Conservation (phyloP, 495 filamentous ascomycete genomes). For the Podospora didyma region DNA sequence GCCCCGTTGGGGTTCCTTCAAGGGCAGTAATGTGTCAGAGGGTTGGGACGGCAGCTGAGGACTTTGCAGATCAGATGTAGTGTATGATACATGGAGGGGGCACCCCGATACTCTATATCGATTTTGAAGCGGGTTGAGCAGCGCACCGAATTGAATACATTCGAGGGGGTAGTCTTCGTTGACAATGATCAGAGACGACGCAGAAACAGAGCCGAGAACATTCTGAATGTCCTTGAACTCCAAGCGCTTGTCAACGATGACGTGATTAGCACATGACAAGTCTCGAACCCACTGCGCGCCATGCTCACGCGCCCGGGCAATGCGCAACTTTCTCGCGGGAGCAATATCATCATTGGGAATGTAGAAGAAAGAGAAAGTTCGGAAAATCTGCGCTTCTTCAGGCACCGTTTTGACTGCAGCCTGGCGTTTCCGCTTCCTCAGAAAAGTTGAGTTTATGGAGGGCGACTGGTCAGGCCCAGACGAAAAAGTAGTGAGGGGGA, state of each 20-base stretch:
- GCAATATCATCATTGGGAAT: slow-evolving; percentile 75
- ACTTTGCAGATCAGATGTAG: slow-evolving; percentile 20
- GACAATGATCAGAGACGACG: slow-evolving; percentile 50
- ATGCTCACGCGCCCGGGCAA: slow-evolving; percentile 69
- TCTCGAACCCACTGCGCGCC: slow-evolving; percentile 55
- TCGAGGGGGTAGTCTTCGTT: slow-evolving; percentile 78
- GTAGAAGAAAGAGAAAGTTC: slow-evolving; percentile 66
- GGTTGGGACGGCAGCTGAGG: slow-evolving; percentile 6
- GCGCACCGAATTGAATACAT: slow-evolving; percentile 58
- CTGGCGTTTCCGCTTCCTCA: slow-evolving; percentile 50
- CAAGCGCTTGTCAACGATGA: slow-evolving; percentile 73
- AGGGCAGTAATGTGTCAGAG: slow-evolving; percentile 22
- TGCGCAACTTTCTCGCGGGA: slow-evolving; percentile 61
- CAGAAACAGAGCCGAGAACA: slow-evolving; percentile 51
- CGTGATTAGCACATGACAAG: slow-evolving; percentile 54
- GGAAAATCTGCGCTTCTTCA: slow-evolving; percentile 62
- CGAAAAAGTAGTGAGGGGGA: slow-evolving; percentile 9
- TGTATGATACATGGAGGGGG: not conserved
- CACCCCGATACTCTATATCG: slow-evolving; percentile 56
- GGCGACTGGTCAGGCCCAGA: slow-evolving; percentile 16
- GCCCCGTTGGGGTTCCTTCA: slow-evolving; percentile 23
- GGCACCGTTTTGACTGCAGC: slow-evolving; percentile 40
- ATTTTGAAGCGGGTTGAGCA: slow-evolving; percentile 55
- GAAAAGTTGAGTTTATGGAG: slow-evolving; percentile 13
- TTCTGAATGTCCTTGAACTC: slow-evolving; percentile 61